Evolutionary conservation across 2,329 filamentous ascomycete species (phyloP), one percentile per base, ranked within the genome.

Genomic region (Ophiostoma novo-ulmi): DNA sequence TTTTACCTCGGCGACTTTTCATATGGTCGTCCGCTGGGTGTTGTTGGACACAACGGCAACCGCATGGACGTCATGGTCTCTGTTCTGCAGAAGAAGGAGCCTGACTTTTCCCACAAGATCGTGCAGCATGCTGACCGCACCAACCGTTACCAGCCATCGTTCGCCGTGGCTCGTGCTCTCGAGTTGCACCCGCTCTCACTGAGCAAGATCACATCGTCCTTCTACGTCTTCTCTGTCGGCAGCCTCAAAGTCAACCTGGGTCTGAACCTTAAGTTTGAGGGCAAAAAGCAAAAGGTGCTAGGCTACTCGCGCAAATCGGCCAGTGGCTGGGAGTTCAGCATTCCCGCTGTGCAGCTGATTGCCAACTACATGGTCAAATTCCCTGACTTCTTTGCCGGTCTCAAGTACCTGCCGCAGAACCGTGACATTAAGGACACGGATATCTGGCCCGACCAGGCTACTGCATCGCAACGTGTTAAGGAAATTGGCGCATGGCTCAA

Each of bases 1-100:
- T 99, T 99, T 82, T 98, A 97, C 83, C 82, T 99, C 2, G 95
- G 95, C 66, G 94, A 97, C 52, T 96, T 91, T 80, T 92, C 93
- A 69, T 98, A 97, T 76, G 95, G 95, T 20, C 88, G 94, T 52
- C 94, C 95, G 3, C 82, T 97, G n/a, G 89, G 95, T 78, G 88
- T 99, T 31, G 86, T 87, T 35, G 88, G 87, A 1, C 92, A 98
- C 77, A 83, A 84, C 20, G 84, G 87, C 72, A 71, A 91, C 76
- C 94, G 92, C 79, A 88, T 92, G 13, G 89, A 93, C 72, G 88
- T 97, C 69, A 87, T 90, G 80, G 85, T 98, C n/a, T 90, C 90
- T 1, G 85, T 87, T 39, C 82, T 91, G 26, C 89, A 89, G 77
- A 87, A 83, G 26, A 90, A 88, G 74, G 94, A 98, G 78, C 85